phyloP scores from a whole-genome alignment of 345 rosid genomes.

The Nephelium lappaceum region DNA sequence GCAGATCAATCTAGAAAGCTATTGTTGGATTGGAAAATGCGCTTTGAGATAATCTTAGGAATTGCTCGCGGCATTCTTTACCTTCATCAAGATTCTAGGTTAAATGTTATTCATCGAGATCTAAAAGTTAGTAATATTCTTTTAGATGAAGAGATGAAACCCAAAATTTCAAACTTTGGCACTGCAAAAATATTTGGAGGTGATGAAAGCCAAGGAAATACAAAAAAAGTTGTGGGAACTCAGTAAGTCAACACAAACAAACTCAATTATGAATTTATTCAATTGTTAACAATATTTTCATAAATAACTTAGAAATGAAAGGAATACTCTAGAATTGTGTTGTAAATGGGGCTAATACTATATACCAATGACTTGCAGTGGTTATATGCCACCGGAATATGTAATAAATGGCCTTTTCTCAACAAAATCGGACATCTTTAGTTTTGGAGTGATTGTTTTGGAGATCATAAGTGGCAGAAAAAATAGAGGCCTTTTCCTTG shows the following conservation, averaged over 20 bases:
- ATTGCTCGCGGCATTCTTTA: constrained; percentile 44
- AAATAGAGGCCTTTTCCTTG: background rate
- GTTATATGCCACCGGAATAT: background rate
- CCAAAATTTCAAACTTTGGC: constrained; percentile 49
- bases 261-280: background rate
- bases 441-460: background rate
- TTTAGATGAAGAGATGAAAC: constrained; percentile 35
- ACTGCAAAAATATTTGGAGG: constrained; percentile 36
- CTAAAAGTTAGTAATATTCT: constrained; percentile 42
- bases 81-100: constrained; percentile 45
- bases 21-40: constrained; percentile 32
- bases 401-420: background rate
- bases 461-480: constrained; percentile 5
- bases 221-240: constrained; percentile 40
- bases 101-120: constrained; percentile 46
- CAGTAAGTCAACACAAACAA: constrained; percentile 23
- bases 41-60: constrained; percentile 38
- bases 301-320: background rate
- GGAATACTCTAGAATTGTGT: background rate
- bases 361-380: background rate
- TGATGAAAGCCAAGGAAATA: constrained; percentile 27
- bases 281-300: background rate
- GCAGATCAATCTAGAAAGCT: constrained; percentile 25
- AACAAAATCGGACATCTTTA: background rate
- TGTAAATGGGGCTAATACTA: no score